These are phyloP conservation scores for Musa balbisiana DNA, from an alignment of 202 grass and related monocot species.

Conservation along the genomic window DNA sequence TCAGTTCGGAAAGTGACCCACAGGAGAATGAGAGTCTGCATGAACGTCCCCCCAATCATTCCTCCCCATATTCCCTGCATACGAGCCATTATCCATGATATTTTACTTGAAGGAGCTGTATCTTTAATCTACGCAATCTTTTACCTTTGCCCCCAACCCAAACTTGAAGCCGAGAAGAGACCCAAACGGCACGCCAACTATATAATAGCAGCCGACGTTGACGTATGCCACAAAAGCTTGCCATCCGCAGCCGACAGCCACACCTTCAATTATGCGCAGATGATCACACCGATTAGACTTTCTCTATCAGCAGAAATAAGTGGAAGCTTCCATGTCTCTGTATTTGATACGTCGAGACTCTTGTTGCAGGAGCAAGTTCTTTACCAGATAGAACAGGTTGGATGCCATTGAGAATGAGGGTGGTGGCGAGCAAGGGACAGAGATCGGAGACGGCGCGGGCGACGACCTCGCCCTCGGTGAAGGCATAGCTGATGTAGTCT, in stretches of 20 bases:
- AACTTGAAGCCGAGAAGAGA: constrained; percentile 59
- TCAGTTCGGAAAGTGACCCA: constrained; percentile 81
- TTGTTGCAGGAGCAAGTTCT: neutral
- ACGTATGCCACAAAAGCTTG: constrained; percentile 82
- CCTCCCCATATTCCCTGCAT: constrained; percentile 72
- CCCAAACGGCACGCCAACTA: constrained; percentile 66
- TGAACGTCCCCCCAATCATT: constrained; percentile 72
- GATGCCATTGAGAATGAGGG: constrained; percentile 72
- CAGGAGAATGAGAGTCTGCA: constrained; percentile 62
- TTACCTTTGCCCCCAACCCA: constrained; percentile 48
- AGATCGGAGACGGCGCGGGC: constrained; percentile 53
- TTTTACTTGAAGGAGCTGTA: too few species aligned
- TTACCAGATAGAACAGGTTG: constrained; percentile 79
- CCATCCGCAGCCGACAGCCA: constrained; percentile 91
- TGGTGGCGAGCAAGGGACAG: constrained; percentile 52
- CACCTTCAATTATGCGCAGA: constrained; percentile 27
- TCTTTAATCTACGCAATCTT: neutral
- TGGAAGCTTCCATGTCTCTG: too few species aligned
- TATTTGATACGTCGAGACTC: neutral
- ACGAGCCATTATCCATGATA: neutral
- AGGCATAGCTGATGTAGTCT: constrained; percentile 68
- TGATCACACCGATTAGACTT: too few species aligned
- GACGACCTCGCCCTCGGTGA: constrained; percentile 66
- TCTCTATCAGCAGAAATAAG: too few species aligned
- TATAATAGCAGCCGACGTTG: constrained; percentile 76